Evolutionary conservation across 345 rosid species (phyloP).

Genomic region (Corchorus olitorius): DNA sequence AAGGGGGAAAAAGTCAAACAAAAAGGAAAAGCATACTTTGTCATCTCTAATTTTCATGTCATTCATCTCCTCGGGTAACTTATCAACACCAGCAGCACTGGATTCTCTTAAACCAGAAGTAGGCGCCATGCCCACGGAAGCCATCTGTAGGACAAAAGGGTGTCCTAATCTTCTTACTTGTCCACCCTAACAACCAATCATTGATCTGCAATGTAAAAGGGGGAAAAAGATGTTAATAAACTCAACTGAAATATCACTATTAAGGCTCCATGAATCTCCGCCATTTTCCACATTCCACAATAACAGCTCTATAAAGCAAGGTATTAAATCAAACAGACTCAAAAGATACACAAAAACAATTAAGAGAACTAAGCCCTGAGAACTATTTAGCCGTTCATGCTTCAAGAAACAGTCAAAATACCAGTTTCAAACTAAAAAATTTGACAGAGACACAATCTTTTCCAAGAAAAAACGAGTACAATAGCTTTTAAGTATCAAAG

Average conservation of each 20-base stretch:
- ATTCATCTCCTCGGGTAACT: conserved; percentile 79
- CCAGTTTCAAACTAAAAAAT: no score
- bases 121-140: conserved; percentile 71
- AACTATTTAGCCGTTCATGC: background rate
- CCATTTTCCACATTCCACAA: background rate
- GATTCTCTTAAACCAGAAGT: conserved; percentile 56
- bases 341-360: background rate
- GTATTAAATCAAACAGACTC: background rate
- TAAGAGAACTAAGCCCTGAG: background rate
- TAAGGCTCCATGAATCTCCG: background rate
- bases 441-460: no score
- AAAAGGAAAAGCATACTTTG: conserved; percentile 36
- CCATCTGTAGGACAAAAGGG: conserved; percentile 46
- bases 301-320: background rate
- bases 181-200: conserved; percentile 27
- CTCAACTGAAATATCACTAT: background rate
- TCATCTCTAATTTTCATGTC: conserved; percentile 89
- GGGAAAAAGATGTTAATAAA: background rate
- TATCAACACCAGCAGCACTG: conserved; percentile 55
- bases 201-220: conserved; percentile 30
- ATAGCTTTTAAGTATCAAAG: background rate
- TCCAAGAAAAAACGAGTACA: no score
- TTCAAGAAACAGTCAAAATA: no score
- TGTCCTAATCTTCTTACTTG: conserved; percentile 26
- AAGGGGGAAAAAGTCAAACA: background rate